phyloP scores from a whole-genome alignment of 1,139 yeast genomes.

The Blastobotrys persicus region DNA sequence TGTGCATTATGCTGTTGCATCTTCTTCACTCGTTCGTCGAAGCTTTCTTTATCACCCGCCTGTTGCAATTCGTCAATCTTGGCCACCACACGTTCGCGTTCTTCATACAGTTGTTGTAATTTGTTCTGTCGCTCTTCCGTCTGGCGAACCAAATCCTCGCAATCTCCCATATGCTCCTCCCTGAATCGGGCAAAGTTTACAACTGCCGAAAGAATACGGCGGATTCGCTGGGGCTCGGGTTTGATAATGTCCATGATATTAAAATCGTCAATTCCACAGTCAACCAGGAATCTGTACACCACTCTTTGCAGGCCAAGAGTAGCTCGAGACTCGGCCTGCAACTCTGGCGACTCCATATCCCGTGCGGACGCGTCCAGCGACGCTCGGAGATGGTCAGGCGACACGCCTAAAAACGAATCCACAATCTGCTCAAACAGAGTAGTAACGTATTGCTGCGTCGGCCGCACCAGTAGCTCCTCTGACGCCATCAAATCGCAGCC shows the following conservation, averaged over 20 bases:
- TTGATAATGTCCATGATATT: conserved; percentile 62
- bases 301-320: conserved; percentile 55
- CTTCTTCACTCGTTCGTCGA: conserved; percentile 49
- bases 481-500: conserved; percentile 35
- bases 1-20: conserved; percentile 56
- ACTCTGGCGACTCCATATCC: conserved; percentile 31
- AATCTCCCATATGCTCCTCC: conserved; percentile 70
- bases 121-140: conserved; percentile 52
- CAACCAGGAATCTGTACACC: conserved; percentile 59
- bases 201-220: conserved; percentile 74
- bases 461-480: conserved; percentile 62
- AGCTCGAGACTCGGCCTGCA: conserved; percentile 39
- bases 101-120: conserved; percentile 42
- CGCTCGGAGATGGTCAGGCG: conserved; percentile 46
- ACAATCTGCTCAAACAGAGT: conserved; percentile 67
- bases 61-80: conserved; percentile 32
- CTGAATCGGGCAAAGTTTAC: conserved; percentile 83
- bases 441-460: conserved; percentile 62
- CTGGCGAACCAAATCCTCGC: conserved; percentile 57
- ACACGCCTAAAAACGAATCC: conserved; percentile 64
- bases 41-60: conserved; percentile 31
- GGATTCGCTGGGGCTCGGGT: conserved; percentile 67
- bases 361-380: conserved; percentile 29
- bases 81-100: conserved; percentile 44
- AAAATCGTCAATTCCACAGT: conserved; percentile 78